These are phyloP conservation scores for Rhododendron molle DNA, from an alignment of 148 eudicot genomes.

Conservation along the genomic window DNA sequence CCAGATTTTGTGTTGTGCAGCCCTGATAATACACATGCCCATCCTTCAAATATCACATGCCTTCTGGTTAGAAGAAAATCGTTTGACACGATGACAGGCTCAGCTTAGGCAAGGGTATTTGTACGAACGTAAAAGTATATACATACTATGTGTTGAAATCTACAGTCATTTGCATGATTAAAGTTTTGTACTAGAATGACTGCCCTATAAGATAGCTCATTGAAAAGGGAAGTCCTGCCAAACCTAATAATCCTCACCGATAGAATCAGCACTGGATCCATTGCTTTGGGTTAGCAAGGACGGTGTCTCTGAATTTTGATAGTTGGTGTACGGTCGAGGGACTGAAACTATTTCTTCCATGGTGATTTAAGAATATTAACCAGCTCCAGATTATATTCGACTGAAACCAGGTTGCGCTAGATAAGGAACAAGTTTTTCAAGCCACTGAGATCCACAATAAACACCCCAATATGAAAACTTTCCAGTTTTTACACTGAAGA, in stretches of 20 bases:
- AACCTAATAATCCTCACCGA: not conserved
- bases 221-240: not conserved
- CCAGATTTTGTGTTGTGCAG: conserved; percentile 33
- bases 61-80: conserved; percentile 31
- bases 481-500: not conserved
- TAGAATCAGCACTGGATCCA: not conserved
- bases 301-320: not conserved
- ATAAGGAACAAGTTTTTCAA: not conserved
- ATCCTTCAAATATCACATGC: conserved; percentile 30
- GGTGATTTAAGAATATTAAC: not conserved
- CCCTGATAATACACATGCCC: conserved; percentile 14
- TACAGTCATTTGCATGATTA: not conserved
- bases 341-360: not conserved
- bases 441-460: not conserved
- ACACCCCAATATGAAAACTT: not conserved
- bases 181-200: not conserved
- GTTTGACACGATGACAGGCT: conserved; percentile 17
- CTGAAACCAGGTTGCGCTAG: not conserved
- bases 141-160: not conserved
- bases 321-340: not conserved
- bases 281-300: not conserved
- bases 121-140: not conserved
- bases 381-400: not conserved
- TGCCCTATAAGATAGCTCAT: not conserved
- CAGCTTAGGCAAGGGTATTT: not conserved